Evolutionary conservation across 2,329 filamentous ascomycete species (phyloP).

Genomic region (Fusarium succisae): DNA sequence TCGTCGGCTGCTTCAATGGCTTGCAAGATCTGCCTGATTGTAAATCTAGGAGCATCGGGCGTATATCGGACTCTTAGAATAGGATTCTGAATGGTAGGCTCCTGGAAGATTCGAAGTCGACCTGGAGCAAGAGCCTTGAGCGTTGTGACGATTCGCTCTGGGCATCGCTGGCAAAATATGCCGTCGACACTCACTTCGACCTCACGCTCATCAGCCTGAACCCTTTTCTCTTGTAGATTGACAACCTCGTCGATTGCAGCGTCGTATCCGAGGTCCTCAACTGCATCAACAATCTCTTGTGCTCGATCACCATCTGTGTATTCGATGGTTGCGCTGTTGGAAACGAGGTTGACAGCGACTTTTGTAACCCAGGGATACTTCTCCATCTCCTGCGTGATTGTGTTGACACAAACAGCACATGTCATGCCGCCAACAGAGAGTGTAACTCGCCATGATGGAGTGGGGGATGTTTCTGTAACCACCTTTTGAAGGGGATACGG

Average conservation of each 20-base stretch:
- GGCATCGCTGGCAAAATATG: slow-evolving; percentile 79
- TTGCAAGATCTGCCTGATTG: slow-evolving; percentile 76
- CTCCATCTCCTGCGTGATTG: slow-evolving; percentile 67
- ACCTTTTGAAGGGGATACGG: slow-evolving; percentile 38
- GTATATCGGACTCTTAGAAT: slow-evolving; percentile 76
- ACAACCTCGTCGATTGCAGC: slow-evolving; percentile 64
- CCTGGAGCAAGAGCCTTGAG: slow-evolving; percentile 62
- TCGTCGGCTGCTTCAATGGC: slow-evolving; percentile 73
- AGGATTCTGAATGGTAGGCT: slow-evolving; percentile 68
- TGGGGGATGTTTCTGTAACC: slow-evolving; percentile 19
- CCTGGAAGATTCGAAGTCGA: slow-evolving; percentile 61
- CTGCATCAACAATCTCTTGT: slow-evolving; percentile 54
- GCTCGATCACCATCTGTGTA: slow-evolving; percentile 53
- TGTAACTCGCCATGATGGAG: slow-evolving; percentile 56
- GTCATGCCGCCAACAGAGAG: slow-evolving; percentile 78
- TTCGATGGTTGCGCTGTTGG: slow-evolving; percentile 71
- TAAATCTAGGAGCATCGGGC: slow-evolving; percentile 74
- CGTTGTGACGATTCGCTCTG: slow-evolving; percentile 63
- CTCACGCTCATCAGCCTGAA: slow-evolving; percentile 56
- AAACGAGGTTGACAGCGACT: slow-evolving; percentile 70
- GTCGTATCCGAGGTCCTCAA: slow-evolving; percentile 73
- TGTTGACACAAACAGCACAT: slow-evolving; percentile 73
- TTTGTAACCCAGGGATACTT: slow-evolving; percentile 66
- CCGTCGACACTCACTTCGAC: slow-evolving; percentile 74
- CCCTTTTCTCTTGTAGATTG: slow-evolving; percentile 54